These are phyloP conservation scores for Penicillium olsonii DNA, from an alignment of 2,329 filamentous ascomycete genomes.

Conservation along the genomic window DNA sequence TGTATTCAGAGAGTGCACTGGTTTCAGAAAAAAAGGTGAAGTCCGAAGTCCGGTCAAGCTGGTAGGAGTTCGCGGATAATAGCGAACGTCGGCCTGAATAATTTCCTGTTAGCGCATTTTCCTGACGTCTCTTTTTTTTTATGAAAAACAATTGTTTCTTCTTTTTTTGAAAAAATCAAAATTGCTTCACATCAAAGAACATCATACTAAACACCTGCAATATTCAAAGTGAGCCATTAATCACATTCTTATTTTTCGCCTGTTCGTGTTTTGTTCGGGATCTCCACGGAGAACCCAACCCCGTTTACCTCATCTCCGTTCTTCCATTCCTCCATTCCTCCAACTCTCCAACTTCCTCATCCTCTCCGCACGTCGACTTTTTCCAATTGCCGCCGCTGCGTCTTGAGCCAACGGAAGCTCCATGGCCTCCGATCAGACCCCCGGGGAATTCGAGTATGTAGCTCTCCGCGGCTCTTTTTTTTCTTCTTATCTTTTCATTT, in stretches of 20 bases:
- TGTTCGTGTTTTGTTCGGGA: slow-evolving; percentile 3
- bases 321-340: slow-evolving; percentile 3
- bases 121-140: not conserved
- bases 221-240: no score
- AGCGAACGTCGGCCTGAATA: slow-evolving; percentile 4
- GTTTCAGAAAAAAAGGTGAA: not conserved
- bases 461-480: slow-evolving; percentile 12
- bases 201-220: no score
- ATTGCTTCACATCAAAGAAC: no score
- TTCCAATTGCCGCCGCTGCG: slow-evolving; percentile 34
- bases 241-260: not conserved
- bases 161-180: no score
- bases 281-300: slow-evolving; percentile 8
- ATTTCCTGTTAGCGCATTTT: slow-evolving; percentile 8
- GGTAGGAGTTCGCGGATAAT: not conserved
- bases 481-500: not conserved
- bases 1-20: no score
- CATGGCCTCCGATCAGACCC: slow-evolving; percentile 47
- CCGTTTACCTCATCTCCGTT: slow-evolving; percentile 10
- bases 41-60: not conserved
- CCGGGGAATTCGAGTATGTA: slow-evolving; percentile 50
- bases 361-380: slow-evolving; percentile 13
- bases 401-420: slow-evolving; percentile 36
- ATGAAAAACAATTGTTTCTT: not conserved
- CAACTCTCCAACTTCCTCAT: not conserved